Base-by-base conservation (phyloP, 2,329 filamentous ascomycete genomes). In the Chaetomiaceae sp. region DNA sequence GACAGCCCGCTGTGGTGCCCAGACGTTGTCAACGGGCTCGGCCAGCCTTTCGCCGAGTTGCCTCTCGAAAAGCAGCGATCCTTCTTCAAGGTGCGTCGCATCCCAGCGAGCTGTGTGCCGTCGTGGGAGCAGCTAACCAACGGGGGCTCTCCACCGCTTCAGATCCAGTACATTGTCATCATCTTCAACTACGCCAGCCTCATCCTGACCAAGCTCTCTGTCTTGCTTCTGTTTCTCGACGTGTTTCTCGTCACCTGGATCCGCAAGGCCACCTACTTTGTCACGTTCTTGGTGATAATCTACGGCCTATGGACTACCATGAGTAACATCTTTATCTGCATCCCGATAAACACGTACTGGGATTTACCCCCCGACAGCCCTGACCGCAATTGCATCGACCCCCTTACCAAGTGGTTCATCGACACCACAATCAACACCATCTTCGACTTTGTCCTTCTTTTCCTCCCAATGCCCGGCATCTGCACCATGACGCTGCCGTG, bases 151-250 rank as follows among this genome's bases (percentile, higher is more conserved):
- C n/a, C n/a, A n/a, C n/a, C n/a, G n/a, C n/a, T n/a, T n/a, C 23
- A 56, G 56, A n/a, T 45, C 30, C 14, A 33, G 25, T 58, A 49
- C 7, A 2, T 16, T 5, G 32, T 14, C 20, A 21, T 57, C 4
- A n/a, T 59, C 40, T 4, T 55, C 34, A 46, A 30, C 40, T 29
- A 14, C 30, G 25, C 44, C 27, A 38, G 42, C 34, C 23, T 51
- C 21, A 25, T 43, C n/a, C 21, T 54, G 14, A 50, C 55, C 37
- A 59, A 59, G 27, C 16, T 55, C 10, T 59, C 57, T 8, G 44
- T 59, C 13, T 41, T 55, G 11, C 36, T 55, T 4, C 34, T 59
- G 1, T 55, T 54, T 37, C 48, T 57, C 27, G 53, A 59, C 47
- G 36, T 59, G 36, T 57, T 59, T n/a, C 44, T 48, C 40, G 6